Percentiles rank a stretch among this genome's conserved stretches.
Conservation (phyloP, 2,329 filamentous ascomycete genomes). For the Diplodia seriata region DNA sequence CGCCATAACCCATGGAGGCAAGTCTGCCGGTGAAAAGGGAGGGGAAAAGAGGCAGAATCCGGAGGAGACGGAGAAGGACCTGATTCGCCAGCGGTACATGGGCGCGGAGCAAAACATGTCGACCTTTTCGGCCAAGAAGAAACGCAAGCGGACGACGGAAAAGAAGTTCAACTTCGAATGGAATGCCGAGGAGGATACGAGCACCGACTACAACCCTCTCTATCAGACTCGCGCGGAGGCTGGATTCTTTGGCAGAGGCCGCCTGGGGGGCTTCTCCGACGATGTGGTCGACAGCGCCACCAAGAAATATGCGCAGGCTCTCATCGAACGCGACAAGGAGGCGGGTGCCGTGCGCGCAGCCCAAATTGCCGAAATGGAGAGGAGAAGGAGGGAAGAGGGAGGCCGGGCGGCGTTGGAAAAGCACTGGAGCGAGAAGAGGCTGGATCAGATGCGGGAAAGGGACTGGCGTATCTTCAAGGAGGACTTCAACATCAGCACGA, state of each 20-base stretch:
- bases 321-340: constrained; percentile 77
- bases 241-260: constrained; percentile 73
- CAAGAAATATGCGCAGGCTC: constrained; percentile 67
- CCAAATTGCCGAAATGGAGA: constrained; percentile 84
- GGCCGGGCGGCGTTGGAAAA: constrained; percentile 79
- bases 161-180: constrained; percentile 99
- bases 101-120: constrained; percentile 86
- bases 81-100: constrained; percentile 85
- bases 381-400: constrained; percentile 75
- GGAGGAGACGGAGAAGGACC: constrained; percentile 71
- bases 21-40: constrained; percentile 37
- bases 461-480: constrained; percentile 99
- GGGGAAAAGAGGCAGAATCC: constrained; percentile 46
- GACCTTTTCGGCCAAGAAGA: constrained; percentile 94
- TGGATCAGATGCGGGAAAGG: constrained; percentile 93
- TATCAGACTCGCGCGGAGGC: constrained; percentile 73
- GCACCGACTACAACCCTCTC: constrained; percentile 78
- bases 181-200: constrained; percentile 94
- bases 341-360: constrained; percentile 77
- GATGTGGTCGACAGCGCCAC: constrained; percentile 60
- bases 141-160: constrained; percentile 87
- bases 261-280: constrained; percentile 70
- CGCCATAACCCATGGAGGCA: constrained; percentile 38
- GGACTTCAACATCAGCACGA: constrained; percentile 95
- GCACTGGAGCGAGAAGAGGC: constrained; percentile 93